Evolutionary conservation across 2,329 filamentous ascomycete genomes (phyloP).

Genomic region (Calonectria crousiana): DNA sequence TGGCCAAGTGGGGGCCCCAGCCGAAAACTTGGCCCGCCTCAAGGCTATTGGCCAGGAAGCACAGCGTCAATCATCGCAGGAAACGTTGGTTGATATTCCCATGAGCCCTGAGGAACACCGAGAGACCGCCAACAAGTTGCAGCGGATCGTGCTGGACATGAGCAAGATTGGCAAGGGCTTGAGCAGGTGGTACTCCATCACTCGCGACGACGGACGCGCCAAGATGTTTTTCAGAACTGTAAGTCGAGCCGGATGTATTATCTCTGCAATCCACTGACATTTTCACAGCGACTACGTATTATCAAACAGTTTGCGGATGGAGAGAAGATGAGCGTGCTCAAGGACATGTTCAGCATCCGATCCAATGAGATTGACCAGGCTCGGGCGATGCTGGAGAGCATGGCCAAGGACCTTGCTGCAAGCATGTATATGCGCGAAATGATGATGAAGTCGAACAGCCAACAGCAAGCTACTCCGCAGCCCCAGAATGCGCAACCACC

Average conservation of each 20-base stretch:
- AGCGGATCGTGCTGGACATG: conserved; percentile 56
- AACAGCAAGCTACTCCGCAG: conserved; percentile 45
- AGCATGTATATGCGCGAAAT: conserved; percentile 46
- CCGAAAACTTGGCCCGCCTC: conserved; percentile 49
- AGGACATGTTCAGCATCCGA: conserved; percentile 65
- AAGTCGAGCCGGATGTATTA: conserved; percentile 44
- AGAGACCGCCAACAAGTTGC: conserved; percentile 59
- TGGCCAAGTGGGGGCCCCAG: conserved; percentile 31
- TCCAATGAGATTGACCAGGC: conserved; percentile 63
- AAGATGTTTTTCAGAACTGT: conserved; percentile 66
- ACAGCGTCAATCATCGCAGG: conserved; percentile 51
- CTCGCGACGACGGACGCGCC: conserved; percentile 62
- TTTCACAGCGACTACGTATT: conserved; percentile 63
- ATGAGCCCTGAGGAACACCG: conserved; percentile 60
- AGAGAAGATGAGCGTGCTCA: conserved; percentile 58
- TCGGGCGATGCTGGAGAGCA: conserved; percentile 61
- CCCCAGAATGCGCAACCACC: conserved; percentile 46
- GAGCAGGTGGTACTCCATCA: conserved; percentile 61
- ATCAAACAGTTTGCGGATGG: conserved; percentile 66
- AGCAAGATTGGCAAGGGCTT: conserved; percentile 59
- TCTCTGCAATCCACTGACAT: conserved; percentile 47
- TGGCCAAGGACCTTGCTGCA: conserved; percentile 61
- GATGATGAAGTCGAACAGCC: conserved; percentile 43
- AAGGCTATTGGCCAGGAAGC: conserved; percentile 56
- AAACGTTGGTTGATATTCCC: conserved; percentile 58